These are phyloP conservation scores for Spathaspora arborariae DNA, from an alignment of 805 yeast species.

Conservation along the genomic window DNA sequence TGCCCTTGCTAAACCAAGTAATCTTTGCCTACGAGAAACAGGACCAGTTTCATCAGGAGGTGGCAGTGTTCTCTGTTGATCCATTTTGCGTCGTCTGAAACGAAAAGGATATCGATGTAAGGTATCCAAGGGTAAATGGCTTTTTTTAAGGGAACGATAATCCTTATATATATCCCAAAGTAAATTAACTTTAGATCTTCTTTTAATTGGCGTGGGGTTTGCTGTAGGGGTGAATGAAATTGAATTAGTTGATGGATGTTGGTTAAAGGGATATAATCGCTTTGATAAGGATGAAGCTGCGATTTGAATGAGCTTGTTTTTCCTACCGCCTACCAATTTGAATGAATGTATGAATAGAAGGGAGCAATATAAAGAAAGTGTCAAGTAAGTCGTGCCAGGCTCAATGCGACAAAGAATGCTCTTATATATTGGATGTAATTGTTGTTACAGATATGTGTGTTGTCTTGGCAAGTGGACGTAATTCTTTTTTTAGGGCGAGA, in stretches of 20 bases:
- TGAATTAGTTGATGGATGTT: constrained; percentile 1
- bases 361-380: neutral
- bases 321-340: constrained; percentile 16
- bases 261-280: constrained; percentile 5
- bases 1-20: constrained; percentile 48
- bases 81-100: neutral
- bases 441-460: no score
- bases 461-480: neutral
- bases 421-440: no score
- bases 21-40: constrained; percentile 39
- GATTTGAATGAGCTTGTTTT: constrained; percentile 12
- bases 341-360: neutral
- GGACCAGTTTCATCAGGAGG: neutral
- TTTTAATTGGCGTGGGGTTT: constrained; percentile 5
- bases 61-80: neutral
- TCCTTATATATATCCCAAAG: constrained; percentile 30
- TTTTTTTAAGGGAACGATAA: constrained; percentile 22
- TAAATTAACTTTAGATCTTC: constrained; percentile 20
- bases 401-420: neutral
- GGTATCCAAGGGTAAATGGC: constrained; percentile 10
- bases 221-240: neutral
- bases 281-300: constrained; percentile 16
- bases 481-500: neutral
- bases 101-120: neutral
- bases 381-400: neutral